Conservation (phyloP, 2,329 filamentous ascomycete genomes). For the Colletotrichum eremochloae region DNA sequence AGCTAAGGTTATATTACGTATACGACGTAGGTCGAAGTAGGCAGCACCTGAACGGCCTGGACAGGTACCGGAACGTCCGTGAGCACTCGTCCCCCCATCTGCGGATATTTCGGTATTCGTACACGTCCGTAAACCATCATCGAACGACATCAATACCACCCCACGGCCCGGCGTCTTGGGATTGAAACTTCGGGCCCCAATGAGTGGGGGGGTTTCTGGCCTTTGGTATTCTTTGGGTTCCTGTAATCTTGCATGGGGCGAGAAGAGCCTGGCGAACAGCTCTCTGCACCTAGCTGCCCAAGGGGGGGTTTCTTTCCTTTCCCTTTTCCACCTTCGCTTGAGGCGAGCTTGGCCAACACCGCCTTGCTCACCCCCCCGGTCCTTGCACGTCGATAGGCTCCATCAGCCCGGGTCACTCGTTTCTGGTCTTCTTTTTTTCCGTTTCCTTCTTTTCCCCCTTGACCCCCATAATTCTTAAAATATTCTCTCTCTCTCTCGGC, state of each 20-base stretch:
- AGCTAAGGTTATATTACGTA: too few relatives aligned
- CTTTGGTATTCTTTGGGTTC: neutral
- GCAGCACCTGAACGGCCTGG: too few relatives aligned
- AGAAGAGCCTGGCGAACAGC: neutral
- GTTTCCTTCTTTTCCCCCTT: neutral
- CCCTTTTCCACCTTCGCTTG: neutral
- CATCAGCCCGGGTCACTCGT: neutral
- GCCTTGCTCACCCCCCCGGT: slow-evolving; percentile 14
- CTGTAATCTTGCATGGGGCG: neutral
- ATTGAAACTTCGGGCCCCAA: neutral
- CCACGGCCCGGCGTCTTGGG: neutral
- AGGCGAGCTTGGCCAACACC: slow-evolving; percentile 19
- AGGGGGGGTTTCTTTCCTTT: neutral
- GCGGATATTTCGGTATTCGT: slow-evolving; percentile 3
- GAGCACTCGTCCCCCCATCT: neutral
- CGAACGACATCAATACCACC: too few relatives aligned
- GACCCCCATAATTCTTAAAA: neutral
- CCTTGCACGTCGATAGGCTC: slow-evolving; percentile 7
- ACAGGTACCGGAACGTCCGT: neutral
- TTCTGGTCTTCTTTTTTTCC: neutral
- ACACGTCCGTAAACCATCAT: neutral
- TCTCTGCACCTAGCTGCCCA: neutral
- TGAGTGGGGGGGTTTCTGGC: neutral
- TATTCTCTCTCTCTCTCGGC: too few relatives aligned
- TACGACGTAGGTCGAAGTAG: too few relatives aligned